Evolutionary conservation across 148 eudicot genomes (phyloP).

Genomic region (Simmondsia chinensis): DNA sequence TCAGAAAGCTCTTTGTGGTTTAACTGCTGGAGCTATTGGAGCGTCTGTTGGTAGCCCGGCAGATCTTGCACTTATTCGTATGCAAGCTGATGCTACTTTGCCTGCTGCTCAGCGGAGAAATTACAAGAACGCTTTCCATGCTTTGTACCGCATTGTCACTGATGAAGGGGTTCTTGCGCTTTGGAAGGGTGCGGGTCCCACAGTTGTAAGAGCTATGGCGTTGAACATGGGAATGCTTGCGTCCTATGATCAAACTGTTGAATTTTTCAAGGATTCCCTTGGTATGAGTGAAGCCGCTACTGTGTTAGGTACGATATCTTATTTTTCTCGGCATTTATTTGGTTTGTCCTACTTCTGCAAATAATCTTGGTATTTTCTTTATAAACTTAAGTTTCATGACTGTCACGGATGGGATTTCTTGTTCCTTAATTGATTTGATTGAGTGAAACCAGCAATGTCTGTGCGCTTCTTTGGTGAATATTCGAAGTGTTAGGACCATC

Average conservation of each 20-base stretch:
- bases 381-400: no score
- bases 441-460: no score
- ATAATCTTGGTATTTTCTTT: no score
- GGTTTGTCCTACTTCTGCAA: no score
- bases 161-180: constrained; percentile 44
- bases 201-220: constrained; percentile 30
- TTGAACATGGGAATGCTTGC: constrained; percentile 62
- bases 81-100: constrained; percentile 37
- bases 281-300: constrained; percentile 31
- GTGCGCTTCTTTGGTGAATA: no score
- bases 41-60: constrained; percentile 34
- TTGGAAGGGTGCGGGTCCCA: constrained; percentile 49
- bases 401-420: no score
- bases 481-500: no score
- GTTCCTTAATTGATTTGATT: no score
- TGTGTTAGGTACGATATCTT: constrained; percentile 26
- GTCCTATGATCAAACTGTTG: constrained; percentile 38
- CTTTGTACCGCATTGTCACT: constrained; percentile 22
- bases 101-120: constrained; percentile 32
- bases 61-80: constrained; percentile 23
- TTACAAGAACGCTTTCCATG: constrained; percentile 37
- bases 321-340: neutral
- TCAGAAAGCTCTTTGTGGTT: constrained; percentile 49
- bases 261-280: constrained; percentile 35
- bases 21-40: constrained; percentile 49